Percentiles rank a stretch among this genome's conserved stretches.
Conservation (phyloP, 2,329 filamentous ascomycete species). For the Fusarium succisae region DNA sequence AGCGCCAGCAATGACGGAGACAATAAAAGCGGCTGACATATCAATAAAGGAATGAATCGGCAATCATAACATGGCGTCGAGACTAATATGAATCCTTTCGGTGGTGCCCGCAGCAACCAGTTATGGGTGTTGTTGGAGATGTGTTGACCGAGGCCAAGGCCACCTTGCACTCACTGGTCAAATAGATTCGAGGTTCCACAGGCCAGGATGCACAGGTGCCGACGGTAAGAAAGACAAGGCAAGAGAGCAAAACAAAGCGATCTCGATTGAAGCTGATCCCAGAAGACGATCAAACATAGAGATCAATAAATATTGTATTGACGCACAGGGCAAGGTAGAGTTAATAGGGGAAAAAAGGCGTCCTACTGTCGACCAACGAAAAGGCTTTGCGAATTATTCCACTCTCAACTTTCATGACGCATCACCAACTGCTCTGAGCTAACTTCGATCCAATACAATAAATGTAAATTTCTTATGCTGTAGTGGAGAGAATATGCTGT, state of each 20-base stretch:
- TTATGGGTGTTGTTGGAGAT: background rate
- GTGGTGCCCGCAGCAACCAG: conserved; percentile 6
- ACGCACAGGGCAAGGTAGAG: background rate
- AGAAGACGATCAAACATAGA: conserved; percentile 29
- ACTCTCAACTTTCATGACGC: background rate
- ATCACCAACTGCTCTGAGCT: background rate
- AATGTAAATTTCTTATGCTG: background rate
- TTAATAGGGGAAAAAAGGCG: background rate
- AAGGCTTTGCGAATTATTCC: conserved; percentile 24
- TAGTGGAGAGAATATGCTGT: background rate
- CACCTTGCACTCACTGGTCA: conserved; percentile 24
- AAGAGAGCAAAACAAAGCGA: conserved; percentile 7
- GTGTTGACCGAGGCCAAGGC: conserved; percentile 24
- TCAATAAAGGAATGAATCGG: conserved; percentile 2
- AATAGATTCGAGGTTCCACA: conserved; percentile 28
- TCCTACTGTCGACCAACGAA: background rate
- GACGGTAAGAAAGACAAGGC: conserved; percentile 9
- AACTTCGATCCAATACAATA: background rate
- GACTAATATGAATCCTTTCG: conserved; percentile 6
- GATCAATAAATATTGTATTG: background rate
- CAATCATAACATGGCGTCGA: conserved; percentile 21
- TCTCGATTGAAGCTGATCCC: conserved; percentile 17
- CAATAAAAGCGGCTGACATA: conserved; percentile 44
- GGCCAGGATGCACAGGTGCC: conserved; percentile 7
- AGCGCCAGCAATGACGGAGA: conserved; percentile 49